These are phyloP conservation scores for Daldinia vernicosa DNA, from an alignment of 495 filamentous ascomycete species.

Conservation along the genomic window DNA sequence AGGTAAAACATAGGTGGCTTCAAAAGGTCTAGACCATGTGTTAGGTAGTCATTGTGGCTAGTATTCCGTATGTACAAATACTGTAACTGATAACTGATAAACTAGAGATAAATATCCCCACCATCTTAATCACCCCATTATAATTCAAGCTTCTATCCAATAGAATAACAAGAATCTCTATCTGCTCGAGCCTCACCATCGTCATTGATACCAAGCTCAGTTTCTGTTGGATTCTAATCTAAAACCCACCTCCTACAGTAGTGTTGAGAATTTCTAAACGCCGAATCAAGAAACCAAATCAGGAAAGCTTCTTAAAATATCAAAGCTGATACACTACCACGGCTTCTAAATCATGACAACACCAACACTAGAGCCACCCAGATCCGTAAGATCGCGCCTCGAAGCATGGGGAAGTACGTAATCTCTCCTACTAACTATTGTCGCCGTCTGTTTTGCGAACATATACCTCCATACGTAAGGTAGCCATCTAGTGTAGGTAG, in stretches of 20 bases:
- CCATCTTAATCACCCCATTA: constrained; percentile 1
- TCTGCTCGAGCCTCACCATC: constrained; percentile 25
- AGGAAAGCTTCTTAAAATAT: no score
- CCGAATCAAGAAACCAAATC: no score
- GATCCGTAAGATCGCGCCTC: constrained; percentile 60
- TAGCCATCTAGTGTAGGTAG: background rate
- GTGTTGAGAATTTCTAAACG: no score
- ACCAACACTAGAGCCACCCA: constrained; percentile 53
- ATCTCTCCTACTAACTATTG: background rate
- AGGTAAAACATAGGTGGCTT: constrained; percentile 23
- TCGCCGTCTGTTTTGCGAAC: background rate
- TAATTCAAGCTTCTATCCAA: constrained; percentile 10
- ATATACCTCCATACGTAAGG: no score
- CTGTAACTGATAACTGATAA: background rate
- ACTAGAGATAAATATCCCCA: background rate
- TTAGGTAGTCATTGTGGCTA: constrained; percentile 24
- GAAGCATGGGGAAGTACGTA: constrained; percentile 78
- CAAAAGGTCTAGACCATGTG: constrained; percentile 9
- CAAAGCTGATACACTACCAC: background rate
- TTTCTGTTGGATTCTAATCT: background rate
- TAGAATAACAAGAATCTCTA: constrained; percentile 21
- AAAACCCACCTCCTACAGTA: no score
- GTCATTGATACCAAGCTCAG: constrained; percentile 2
- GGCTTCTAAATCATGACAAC: constrained; percentile 46
- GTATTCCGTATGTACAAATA: no score